Evolutionary conservation across 768 basidiomycete species (phyloP).

Genomic region (Boletus rufocinnamomeus): DNA sequence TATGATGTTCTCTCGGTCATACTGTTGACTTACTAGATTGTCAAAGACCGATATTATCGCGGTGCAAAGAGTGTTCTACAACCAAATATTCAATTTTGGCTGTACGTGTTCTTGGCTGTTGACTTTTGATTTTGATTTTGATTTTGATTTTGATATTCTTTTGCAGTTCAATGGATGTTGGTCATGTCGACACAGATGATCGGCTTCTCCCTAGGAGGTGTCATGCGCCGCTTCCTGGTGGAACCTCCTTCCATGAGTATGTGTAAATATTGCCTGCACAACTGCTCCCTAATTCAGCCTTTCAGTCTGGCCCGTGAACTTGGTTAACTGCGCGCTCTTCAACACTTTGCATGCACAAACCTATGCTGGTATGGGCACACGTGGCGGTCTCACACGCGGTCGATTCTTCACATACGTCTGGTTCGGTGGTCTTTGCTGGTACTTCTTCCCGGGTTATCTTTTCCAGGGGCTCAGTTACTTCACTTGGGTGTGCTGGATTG

Average conservation of each 20-base stretch:
- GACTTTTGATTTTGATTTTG: background rate
- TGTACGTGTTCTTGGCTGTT: constrained; percentile 31
- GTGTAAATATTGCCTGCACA: constrained; percentile 7
- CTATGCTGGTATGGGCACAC: constrained; percentile 45
- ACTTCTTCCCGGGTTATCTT: constrained; percentile 73
- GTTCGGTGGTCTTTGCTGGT: constrained; percentile 43
- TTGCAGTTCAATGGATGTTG: constrained; percentile 56
- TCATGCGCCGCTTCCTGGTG: constrained; percentile 63
- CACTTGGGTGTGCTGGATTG: constrained; percentile 67
- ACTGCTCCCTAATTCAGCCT: constrained; percentile 18
- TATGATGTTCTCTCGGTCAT: background rate
- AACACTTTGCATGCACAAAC: constrained; percentile 70
- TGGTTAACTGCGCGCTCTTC: constrained; percentile 72
- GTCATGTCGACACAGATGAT: constrained; percentile 76
- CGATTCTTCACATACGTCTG: constrained; percentile 54
- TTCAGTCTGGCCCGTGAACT: constrained; percentile 72
- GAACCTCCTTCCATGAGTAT: constrained; percentile 65
- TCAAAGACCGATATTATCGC: constrained; percentile 65
- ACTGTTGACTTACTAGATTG: background rate
- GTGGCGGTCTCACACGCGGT: constrained; percentile 51
- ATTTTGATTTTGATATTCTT: background rate
- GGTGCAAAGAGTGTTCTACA: constrained; percentile 70
- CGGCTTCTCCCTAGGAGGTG: constrained; percentile 61
- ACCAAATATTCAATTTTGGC: constrained; percentile 54
- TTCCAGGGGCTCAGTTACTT: constrained; percentile 68